Evolutionary conservation across 371 early-diverging fungal genomes (phyloP).

Genomic region (Mortierella sp.): DNA sequence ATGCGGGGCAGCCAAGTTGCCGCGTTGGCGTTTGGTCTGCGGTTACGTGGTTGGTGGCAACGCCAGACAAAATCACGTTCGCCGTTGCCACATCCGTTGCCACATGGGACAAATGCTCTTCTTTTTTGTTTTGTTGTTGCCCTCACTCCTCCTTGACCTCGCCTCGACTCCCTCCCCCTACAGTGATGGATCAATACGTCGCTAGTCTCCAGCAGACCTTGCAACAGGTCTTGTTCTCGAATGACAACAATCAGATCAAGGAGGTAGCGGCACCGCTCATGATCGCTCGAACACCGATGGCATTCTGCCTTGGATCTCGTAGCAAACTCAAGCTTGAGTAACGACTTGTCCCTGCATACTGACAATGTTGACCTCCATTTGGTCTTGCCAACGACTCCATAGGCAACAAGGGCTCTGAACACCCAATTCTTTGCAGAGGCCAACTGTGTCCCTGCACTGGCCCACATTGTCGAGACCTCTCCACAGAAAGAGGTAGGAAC

Average conservation of each 20-base stretch:
- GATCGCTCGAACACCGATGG: too few relatives aligned
- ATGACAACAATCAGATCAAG: conserved; percentile 36
- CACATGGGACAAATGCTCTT: background rate
- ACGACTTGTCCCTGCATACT: too few relatives aligned
- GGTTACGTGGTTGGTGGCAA: too few relatives aligned
- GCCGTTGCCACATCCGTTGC: too few relatives aligned
- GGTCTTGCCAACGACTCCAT: conserved; percentile 2
- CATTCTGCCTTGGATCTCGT: too few relatives aligned
- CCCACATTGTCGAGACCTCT: conserved; percentile 71
- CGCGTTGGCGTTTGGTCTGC: too few relatives aligned
- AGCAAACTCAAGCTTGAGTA: too few relatives aligned
- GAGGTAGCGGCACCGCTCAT: conserved; percentile 15
- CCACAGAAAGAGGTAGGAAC: conserved; percentile 58
- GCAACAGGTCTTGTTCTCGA: conserved; percentile 34
- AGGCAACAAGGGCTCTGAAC: conserved; percentile 75
- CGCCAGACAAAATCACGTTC: too few relatives aligned
- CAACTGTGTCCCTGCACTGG: conserved; percentile 79
- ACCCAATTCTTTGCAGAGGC: conserved; percentile 71
- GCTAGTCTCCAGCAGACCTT: conserved; percentile 36
- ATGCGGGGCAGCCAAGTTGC: too few relatives aligned
- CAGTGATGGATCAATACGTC: conserved; percentile 39
- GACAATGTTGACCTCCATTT: too few relatives aligned
- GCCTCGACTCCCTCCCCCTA: background rate
- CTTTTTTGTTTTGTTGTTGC: conserved; percentile 2
- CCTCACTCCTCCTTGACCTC: background rate